Evolutionary conservation across 2,329 filamentous ascomycete species (phyloP), one percentile per base, ranked within the genome.

Genomic region (Aspergillus fructus): DNA sequence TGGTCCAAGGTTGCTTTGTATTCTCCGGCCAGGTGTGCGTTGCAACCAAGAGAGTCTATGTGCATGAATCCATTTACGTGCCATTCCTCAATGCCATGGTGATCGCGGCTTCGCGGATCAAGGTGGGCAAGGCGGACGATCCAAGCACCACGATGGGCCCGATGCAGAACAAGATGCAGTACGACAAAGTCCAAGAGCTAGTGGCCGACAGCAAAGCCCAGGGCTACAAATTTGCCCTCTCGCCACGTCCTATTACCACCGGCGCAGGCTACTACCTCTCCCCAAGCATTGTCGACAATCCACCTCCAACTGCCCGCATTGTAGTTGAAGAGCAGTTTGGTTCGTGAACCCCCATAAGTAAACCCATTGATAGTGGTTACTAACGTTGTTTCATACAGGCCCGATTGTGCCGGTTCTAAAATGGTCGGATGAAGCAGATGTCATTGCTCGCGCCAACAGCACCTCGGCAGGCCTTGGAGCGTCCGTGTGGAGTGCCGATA

Each of bases 141-240:
- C 77, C 70, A 56, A 72, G 70, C 24, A 75, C 78, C 47, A 61
- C 81, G 17, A 79, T 84, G 54, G 81, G 83, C 1, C 86, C 86
- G 0, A 71, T 88, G 2, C 84, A 85, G 60, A 89, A 89, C 71
- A 71, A 79, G 60, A 81, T 84, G 79, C 86, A 89, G 69, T 88
- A 81, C 66, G 81, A 86, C 51, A 30, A 30, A 11, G 27, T 30
- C 8, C 7, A 11, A 30, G 27, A 30, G 27, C 27, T 30, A 1
- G 27, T 30, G 8, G 27, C 9, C 27, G 27, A 30, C 27, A 3
- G 27, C 27, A 30, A 30, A 30, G 27, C 27, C 9, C 27, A 30
- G 8, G 27, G 27, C 3, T 30, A 30, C 27, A 11, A 11, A 7
- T 30, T 30, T 30, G 27, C 27, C 8, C 27, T 30, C 27, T 30